phyloP scores from a whole-genome alignment of 2,329 filamentous ascomycete species.

The Ophiocordyceps unilateralis region DNA sequence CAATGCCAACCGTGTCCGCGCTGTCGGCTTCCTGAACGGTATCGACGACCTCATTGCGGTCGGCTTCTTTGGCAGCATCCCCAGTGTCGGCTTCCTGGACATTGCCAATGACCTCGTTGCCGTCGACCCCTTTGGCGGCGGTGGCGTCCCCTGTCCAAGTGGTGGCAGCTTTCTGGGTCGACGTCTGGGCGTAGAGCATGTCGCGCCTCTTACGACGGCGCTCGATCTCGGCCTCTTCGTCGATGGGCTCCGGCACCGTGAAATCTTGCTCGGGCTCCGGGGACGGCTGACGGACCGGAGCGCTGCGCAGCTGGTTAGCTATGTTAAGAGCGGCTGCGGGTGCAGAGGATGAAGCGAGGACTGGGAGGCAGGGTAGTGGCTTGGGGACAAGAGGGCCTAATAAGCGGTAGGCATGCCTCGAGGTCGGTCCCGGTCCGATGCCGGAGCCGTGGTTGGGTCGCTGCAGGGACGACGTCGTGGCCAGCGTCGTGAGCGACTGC shows the following conservation, averaged over 20 bases:
- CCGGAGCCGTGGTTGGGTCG: constrained; percentile 6
- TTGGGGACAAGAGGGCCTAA: neutral
- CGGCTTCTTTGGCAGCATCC: too few relatives aligned
- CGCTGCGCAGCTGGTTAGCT: constrained; percentile 1
- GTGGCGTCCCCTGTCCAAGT: too few relatives aligned
- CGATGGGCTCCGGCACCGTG: constrained; percentile 39
- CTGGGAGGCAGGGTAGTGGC: neutral
- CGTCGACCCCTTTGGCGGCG: too few relatives aligned
- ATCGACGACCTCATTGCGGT: too few relatives aligned
- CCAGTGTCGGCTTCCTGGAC: too few relatives aligned
- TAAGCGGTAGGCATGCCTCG: neutral
- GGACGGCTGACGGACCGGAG: constrained; percentile 10
- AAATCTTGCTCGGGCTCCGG: constrained; percentile 25
- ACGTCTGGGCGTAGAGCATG: constrained; percentile 61
- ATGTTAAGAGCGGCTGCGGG: neutral
- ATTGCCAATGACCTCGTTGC: too few relatives aligned
- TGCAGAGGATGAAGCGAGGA: neutral
- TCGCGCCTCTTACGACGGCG: constrained; percentile 70
- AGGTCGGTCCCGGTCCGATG: neutral
- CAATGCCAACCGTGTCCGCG: neutral
- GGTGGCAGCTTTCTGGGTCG: too few relatives aligned
- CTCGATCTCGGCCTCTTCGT: constrained; percentile 72
- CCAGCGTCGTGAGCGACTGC: neutral
- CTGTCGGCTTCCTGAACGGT: too few relatives aligned
- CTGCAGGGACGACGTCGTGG: neutral